phyloP scores from a whole-genome alignment of 1,139 yeast species.

The Yamadazyma songkhlaensis region DNA sequence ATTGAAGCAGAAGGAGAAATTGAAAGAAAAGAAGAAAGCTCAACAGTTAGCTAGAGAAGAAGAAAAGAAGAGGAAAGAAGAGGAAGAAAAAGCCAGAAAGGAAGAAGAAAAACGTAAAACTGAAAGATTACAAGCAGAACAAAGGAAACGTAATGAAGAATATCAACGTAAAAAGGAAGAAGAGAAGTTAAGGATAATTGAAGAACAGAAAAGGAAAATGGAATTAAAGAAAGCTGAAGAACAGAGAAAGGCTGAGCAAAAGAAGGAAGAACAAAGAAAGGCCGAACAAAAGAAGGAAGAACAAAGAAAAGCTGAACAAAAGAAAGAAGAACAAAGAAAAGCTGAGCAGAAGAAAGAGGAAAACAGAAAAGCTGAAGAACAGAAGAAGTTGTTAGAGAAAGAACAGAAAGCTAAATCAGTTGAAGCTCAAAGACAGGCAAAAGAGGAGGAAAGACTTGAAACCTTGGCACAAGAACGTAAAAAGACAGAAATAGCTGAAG shows the following conservation, averaged over 20 bases:
- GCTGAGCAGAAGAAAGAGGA: conserved; percentile 17
- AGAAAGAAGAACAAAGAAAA: conserved; percentile 33
- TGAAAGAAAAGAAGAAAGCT: conserved; percentile 71
- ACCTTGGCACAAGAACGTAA: conserved; percentile 4
- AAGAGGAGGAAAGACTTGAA: conserved; percentile 12
- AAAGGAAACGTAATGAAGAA: conserved; percentile 46
- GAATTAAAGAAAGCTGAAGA: conserved; percentile 52
- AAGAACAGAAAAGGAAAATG: conserved; percentile 35
- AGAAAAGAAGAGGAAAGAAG: conserved; percentile 60
- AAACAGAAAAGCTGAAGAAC: conserved; percentile 19
- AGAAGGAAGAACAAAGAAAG: background rate
- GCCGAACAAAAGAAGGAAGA: conserved; percentile 20
- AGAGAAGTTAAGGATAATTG: conserved; percentile 45
- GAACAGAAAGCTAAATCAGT: conserved; percentile 23
- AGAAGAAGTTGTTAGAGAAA: conserved; percentile 18
- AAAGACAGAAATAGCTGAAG: conserved; percentile 7
- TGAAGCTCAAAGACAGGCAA: conserved; percentile 17
- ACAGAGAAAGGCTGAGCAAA: conserved; percentile 44
- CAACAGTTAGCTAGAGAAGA: conserved; percentile 75
- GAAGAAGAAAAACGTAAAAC: conserved; percentile 32
- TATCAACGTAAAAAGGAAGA: conserved; percentile 51
- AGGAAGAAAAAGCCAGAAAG: conserved; percentile 42
- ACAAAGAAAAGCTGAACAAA: conserved; percentile 50
- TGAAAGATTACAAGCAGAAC: conserved; percentile 43
- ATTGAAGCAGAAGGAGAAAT: conserved; percentile 69